Base-by-base conservation (phyloP, 192 early-diverging fungal genomes). In the Glomus cerebriforme region DNA sequence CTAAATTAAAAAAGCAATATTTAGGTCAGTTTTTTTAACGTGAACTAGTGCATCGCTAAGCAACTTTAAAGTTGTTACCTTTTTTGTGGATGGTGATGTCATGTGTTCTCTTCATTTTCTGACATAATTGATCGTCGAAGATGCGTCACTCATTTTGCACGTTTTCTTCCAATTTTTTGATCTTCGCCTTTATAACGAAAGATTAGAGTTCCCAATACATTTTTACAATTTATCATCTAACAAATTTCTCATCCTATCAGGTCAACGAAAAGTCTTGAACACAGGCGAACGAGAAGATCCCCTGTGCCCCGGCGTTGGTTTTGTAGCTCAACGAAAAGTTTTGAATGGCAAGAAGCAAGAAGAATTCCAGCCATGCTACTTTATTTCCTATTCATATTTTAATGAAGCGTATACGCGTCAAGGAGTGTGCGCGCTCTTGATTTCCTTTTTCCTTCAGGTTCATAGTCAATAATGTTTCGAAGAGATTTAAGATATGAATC, bases 401-500 rank as follows among this genome's bases (percentile, higher is more conserved):
- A 54, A 54, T 54, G 19, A 54, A 54, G 19, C 17, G 13, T 2
- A 49, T 54, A 54, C 15, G 49, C 19, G 15, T 54, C 15, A 54
- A 49, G 47, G 15, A 49, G 17, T 15, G 1, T 15, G n/a, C 63
- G n/a, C 1, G 6, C 63, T 65, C 63, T 65, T 27, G 24, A 7
- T 27, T 65, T 65, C n/a, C 24, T 65, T 65, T 65, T 65, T 65
- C 63, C 63, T 64, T 64, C n/a, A 26, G 62, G 62, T 13, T 64
- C 62, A 64, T 4, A 31, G n/a, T 64, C 62, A 64, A 22, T 64
- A 64, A 64, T 64, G n/a, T 64, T 64, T 64, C 62, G 62, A 31
- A 64, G 62, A 22, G 62, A 64, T 65, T 65, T 65, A 27, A 65
- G n/a, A 65, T 65, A 65, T 65, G 24, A 65, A 65, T 65, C 63